Conservation (phyloP, 805 yeast genomes). For the Candida xyloterini region DNA sequence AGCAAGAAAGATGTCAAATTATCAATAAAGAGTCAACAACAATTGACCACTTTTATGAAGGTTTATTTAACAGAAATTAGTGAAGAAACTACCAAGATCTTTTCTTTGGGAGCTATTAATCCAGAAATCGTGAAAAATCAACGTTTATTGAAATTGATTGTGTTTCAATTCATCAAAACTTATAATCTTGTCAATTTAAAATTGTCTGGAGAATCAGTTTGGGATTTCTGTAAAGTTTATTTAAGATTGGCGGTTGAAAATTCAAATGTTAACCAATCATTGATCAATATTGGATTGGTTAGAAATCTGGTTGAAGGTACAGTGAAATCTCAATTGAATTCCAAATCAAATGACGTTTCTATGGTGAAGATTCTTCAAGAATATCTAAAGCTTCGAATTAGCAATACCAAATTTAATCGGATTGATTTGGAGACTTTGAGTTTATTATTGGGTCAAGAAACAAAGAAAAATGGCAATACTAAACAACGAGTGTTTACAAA, state of each 20-base stretch:
- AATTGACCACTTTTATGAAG: slow-evolving; percentile 53
- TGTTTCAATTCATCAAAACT: slow-evolving; percentile 48
- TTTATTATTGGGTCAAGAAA: slow-evolving; percentile 41
- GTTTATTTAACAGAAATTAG: slow-evolving; percentile 59
- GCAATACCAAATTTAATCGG: slow-evolving; percentile 43
- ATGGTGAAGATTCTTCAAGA: slow-evolving; percentile 48
- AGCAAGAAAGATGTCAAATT: slow-evolving; percentile 34
- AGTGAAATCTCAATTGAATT: slow-evolving; percentile 44
- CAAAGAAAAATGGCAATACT: slow-evolving; percentile 14
- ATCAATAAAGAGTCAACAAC: slow-evolving; percentile 55
- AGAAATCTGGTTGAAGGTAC: slow-evolving; percentile 56
- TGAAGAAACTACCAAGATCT: slow-evolving; percentile 55
- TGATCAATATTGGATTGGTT: slow-evolving; percentile 36
- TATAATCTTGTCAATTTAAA: slow-evolving; percentile 56
- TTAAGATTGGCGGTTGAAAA: slow-evolving; percentile 35
- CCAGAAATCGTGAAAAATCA: slow-evolving; percentile 61
- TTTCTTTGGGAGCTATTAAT: slow-evolving; percentile 70
- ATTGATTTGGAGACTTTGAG: slow-evolving; percentile 47
- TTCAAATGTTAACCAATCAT: slow-evolving; percentile 27
- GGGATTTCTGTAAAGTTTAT: slow-evolving; percentile 64
- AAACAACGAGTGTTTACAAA: slow-evolving; percentile 2
- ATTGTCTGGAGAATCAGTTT: slow-evolving; percentile 55
- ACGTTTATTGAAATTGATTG: slow-evolving; percentile 42
- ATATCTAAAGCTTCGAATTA: slow-evolving; percentile 45
- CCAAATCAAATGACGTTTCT: slow-evolving; percentile 49